phyloP scores from a whole-genome alignment of 2,329 filamentous ascomycete species.

The Xylaria sp. region DNA sequence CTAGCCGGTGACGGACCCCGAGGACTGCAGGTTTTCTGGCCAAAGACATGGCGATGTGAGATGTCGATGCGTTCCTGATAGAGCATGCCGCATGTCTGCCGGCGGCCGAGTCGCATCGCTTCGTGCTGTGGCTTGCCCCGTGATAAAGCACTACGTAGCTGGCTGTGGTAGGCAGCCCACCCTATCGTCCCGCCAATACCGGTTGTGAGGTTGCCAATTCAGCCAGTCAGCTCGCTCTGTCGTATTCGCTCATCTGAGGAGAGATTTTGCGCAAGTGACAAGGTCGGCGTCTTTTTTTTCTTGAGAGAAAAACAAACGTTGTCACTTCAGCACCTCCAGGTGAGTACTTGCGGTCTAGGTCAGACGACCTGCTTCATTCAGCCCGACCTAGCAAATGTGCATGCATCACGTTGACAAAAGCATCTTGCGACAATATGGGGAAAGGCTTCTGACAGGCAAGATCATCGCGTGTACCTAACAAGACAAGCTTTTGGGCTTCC shows the following conservation, averaged over 20 bases:
- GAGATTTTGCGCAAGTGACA: no score
- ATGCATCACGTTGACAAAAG: neutral
- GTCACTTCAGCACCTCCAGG: neutral
- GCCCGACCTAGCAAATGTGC: neutral
- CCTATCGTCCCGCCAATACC: neutral
- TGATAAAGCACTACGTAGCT: neutral
- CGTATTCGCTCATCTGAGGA: neutral
- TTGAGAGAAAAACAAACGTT: no score
- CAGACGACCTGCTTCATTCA: neutral
- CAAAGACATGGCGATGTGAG: neutral
- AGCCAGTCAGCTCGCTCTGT: neutral
- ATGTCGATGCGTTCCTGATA: neutral
- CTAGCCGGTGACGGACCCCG: neutral
- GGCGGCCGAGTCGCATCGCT: neutral
- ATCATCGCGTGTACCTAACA: constrained; percentile 4
- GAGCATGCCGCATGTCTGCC: neutral
- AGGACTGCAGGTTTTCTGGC: neutral
- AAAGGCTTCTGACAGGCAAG: neutral
- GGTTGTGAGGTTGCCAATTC: neutral
- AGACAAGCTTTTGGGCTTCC: constrained; percentile 31
- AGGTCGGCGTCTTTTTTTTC: no score
- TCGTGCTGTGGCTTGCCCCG: neutral
- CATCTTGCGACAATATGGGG: neutral
- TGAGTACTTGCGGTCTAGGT: neutral
- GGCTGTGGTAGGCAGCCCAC: neutral